Conservation (phyloP, 106 monocot genomes). For the Posidonia australis region DNA sequence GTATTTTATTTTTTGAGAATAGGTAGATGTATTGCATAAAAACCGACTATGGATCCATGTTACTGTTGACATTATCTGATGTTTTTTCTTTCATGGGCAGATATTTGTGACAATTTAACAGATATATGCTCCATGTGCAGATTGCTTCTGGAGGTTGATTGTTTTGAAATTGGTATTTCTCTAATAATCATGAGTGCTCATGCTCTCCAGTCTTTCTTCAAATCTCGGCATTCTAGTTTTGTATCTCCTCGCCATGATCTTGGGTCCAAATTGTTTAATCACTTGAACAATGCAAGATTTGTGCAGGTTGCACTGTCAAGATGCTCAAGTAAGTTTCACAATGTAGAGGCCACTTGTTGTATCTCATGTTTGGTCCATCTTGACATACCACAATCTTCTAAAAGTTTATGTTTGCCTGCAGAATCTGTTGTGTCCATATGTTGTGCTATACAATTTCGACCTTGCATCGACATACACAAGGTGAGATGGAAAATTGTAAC, state of each 20-base stretch:
- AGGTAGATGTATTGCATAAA: no score
- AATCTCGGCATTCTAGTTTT: background rate
- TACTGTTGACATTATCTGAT: no score
- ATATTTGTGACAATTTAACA: no score
- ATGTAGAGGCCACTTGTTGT: no score
- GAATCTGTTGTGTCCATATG: background rate
- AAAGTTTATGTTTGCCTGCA: background rate
- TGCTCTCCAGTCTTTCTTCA: background rate
- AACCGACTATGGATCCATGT: no score
- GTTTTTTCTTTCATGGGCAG: no score
- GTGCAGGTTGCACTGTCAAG: background rate
- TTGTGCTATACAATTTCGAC: slow-evolving; percentile 14
- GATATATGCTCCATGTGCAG: no score
- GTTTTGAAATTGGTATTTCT: background rate
- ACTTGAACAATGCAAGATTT: no score
- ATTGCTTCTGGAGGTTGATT: background rate
- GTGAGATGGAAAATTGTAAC: no score
- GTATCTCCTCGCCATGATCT: background rate
- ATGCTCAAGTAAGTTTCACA: background rate
- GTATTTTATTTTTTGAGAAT: no score
- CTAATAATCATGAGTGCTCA: background rate
- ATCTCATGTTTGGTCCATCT: background rate
- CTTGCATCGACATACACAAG: slow-evolving; percentile 28
- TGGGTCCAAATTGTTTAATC: background rate
- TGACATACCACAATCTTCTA: background rate